These are phyloP conservation scores for Pseudogymnoascus sp. DNA, from an alignment of 2,329 filamentous ascomycete species.

Conservation along the genomic window DNA sequence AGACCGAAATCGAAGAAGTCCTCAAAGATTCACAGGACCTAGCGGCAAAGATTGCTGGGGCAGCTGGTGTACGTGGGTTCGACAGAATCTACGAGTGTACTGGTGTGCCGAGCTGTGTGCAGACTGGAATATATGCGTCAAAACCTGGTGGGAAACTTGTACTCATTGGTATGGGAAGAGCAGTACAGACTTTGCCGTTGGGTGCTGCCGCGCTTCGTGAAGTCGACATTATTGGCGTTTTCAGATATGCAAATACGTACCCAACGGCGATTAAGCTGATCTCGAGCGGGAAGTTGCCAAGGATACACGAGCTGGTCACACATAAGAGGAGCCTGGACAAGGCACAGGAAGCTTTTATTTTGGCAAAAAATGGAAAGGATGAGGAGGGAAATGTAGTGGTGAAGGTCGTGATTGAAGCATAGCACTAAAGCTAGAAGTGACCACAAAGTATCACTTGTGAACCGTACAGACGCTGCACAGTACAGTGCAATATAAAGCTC, in stretches of 20 bases:
- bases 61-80: not conserved
- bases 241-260: constrained; percentile 71
- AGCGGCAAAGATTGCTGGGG: not conserved
- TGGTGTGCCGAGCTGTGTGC: constrained; percentile 66
- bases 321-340: constrained; percentile 58
- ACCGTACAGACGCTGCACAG: too few relatives aligned
- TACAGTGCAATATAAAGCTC: too few relatives aligned
- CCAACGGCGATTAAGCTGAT: constrained; percentile 58
- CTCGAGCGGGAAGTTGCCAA: constrained; percentile 45
- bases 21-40: not conserved
- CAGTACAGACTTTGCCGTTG: constrained; percentile 65
- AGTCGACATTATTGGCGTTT: constrained; percentile 70
- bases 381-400: constrained; percentile 60
- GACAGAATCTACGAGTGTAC: constrained; percentile 42
- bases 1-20: not conserved
- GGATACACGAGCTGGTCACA: constrained; percentile 64
- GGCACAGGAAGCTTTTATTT: constrained; percentile 57
- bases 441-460: too few relatives aligned
- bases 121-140: constrained; percentile 65
- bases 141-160: constrained; percentile 63
- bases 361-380: constrained; percentile 61
- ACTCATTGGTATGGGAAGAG: constrained; percentile 73
- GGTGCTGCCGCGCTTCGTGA: constrained; percentile 66
- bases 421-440: constrained; percentile 13
- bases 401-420: constrained; percentile 60